Evolutionary conservation across 2,329 filamentous ascomycete genomes (phyloP).

Genomic region (Fusarium tricinctum): DNA sequence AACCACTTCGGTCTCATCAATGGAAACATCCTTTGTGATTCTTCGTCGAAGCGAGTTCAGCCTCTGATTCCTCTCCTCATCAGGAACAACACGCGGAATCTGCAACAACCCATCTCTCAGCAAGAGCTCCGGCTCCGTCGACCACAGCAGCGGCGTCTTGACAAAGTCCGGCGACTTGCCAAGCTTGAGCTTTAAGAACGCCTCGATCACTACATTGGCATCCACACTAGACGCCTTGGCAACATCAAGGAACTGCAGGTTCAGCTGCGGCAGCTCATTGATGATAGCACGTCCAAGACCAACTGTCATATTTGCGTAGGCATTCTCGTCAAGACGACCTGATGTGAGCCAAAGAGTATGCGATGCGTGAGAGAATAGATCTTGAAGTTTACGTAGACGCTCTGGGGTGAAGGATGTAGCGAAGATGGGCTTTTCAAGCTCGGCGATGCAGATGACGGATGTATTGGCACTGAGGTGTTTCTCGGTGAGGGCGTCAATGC

Average conservation of each 20-base stretch:
- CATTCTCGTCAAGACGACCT: conserved; percentile 2
- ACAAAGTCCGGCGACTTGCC: neutral
- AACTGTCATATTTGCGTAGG: conserved; percentile 6
- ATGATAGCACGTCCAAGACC: conserved; percentile 3
- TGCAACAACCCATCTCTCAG: neutral
- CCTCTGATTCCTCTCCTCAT: neutral
- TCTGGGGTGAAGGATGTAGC: neutral
- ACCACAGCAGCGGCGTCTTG: neutral
- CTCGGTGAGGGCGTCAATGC: neutral
- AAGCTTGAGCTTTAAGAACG: conserved; percentile 12
- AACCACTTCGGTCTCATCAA: neutral
- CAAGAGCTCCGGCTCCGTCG: conserved; percentile 3
- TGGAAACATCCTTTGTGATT: neutral
- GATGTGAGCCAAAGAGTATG: conserved; percentile 3
- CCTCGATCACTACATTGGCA: neutral
- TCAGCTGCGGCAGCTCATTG: conserved; percentile 2
- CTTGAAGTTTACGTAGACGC: neutral
- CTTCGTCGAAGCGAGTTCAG: neutral
- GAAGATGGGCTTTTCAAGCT: conserved; percentile 6
- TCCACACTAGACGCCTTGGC: neutral
- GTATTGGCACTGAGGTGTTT: neutral
- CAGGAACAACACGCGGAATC: conserved; percentile 6
- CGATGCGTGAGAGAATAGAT: neutral
- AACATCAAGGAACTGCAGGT: conserved; percentile 6
- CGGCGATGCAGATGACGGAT: conserved; percentile 3